Evolutionary conservation across 1,139 yeast genomes (phyloP).

Genomic region (Taphrina communis): DNA sequence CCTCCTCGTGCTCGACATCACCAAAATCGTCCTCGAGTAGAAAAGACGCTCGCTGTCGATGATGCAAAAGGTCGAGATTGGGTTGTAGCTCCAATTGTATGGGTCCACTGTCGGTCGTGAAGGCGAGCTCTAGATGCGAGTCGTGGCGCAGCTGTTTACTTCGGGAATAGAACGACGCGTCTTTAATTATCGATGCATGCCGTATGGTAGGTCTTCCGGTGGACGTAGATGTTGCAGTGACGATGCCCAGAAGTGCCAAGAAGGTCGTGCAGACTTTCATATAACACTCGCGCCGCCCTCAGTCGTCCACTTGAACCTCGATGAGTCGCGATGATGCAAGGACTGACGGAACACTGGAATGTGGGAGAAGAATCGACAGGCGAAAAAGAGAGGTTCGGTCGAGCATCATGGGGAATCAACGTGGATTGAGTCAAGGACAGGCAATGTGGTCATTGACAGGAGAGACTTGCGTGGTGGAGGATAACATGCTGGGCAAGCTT

Average conservation of each 20-base stretch:
- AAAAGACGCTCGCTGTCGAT: slow-evolving; percentile 2
- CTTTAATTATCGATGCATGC: background rate
- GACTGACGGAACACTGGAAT: background rate
- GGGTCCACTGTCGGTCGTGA: slow-evolving; percentile 19
- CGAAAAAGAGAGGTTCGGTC: background rate
- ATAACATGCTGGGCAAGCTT: background rate
- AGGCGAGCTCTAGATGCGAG: slow-evolving; percentile 21
- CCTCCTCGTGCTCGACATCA: slow-evolving; percentile 1
- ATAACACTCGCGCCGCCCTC: background rate
- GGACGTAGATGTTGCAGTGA: background rate
- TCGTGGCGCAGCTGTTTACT: slow-evolving; percentile 2
- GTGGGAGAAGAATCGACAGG: background rate
- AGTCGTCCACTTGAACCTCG: too few relatives aligned
- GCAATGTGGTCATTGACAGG: background rate
- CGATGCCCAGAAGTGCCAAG: background rate
- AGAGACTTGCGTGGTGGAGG: background rate
- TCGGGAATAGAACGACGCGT: slow-evolving; percentile 23
- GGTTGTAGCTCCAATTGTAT: slow-evolving; percentile 21
- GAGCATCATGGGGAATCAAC: background rate
- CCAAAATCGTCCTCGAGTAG: slow-evolving; percentile 25
- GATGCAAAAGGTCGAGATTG: slow-evolving; percentile 20
- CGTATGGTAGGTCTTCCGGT: slow-evolving; percentile 11
- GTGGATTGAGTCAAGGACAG: background rate
- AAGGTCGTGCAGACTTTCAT: slow-evolving; percentile 1
- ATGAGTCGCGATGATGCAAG: too few relatives aligned